phyloP scores from a whole-genome alignment of 1,284 basidiomycete species.

The Cerrena zonata region DNA sequence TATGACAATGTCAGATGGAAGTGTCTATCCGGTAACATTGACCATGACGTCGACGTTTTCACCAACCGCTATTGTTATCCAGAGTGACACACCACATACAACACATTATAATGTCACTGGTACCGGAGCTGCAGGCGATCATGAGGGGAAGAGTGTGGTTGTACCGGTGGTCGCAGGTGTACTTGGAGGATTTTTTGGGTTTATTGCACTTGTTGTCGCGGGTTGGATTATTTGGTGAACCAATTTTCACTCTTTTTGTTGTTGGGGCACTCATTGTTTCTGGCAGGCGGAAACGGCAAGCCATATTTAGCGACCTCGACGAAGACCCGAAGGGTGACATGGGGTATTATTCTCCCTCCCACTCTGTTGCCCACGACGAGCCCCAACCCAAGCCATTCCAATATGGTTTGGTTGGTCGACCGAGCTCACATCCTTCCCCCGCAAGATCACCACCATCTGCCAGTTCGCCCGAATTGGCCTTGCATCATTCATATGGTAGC shows the following conservation, averaged over 20 bases:
- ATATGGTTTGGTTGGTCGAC: constrained; percentile 25
- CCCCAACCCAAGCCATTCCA: constrained; percentile 24
- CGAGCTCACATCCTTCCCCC: constrained; percentile 9
- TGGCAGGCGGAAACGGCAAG: neutral
- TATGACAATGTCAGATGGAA: constrained; percentile 19
- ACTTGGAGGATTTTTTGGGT: constrained; percentile 26
- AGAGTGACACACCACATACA: constrained; percentile 1
- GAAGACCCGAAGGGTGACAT: neutral
- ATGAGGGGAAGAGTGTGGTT: constrained; percentile 9
- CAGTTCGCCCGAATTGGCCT: constrained; percentile 3
- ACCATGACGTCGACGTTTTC: constrained; percentile 18
- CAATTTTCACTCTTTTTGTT: neutral
- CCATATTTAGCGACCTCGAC: neutral
- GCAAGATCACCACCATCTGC: constrained; percentile 7
- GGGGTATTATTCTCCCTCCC: neutral
- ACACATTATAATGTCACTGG: neutral
- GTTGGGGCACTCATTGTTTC: neutral
- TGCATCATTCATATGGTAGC: neutral
- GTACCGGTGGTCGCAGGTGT: constrained; percentile 24
- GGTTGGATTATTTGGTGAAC: constrained; percentile 24
- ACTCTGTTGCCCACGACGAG: constrained; percentile 4
- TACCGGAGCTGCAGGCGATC: neutral
- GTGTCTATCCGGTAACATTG: constrained; percentile 11
- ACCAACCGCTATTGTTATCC: constrained; percentile 11
- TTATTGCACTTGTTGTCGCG: constrained; percentile 18